Percentiles rank a stretch among this genome's conserved stretches.
Conservation (phyloP, 306 rosid species). For the Rubus parviflorus region DNA sequence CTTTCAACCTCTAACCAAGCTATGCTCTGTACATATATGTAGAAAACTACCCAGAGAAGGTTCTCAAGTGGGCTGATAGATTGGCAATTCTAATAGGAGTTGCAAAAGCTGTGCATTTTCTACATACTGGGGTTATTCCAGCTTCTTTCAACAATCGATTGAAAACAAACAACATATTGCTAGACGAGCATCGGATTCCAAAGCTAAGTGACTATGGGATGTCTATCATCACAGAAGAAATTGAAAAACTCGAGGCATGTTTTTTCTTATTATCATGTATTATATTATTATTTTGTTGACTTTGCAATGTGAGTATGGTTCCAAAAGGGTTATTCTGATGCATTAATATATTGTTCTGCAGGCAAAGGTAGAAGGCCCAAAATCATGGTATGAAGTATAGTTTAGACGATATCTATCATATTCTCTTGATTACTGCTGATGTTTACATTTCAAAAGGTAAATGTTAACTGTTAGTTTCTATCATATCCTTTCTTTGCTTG, state of each 20-base stretch:
- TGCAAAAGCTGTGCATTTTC: constrained; percentile 84
- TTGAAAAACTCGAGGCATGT: constrained; percentile 59
- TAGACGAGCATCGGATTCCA: constrained; percentile 72
- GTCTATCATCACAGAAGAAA: constrained; percentile 59
- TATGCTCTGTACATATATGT: constrained; percentile 20
- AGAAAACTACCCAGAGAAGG: constrained; percentile 60
- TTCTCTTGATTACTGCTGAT: constrained; percentile 2
- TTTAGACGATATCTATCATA: neutral
- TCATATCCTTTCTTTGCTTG: constrained; percentile 21
- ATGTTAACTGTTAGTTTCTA: constrained; percentile 10
- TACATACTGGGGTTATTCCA: constrained; percentile 79
- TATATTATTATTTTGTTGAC: neutral
- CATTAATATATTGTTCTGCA: constrained; percentile 33
- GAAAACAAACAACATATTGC: constrained; percentile 65
- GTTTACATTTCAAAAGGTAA: constrained; percentile 4
- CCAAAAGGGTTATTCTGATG: constrained; percentile 28
- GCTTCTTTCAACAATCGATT: constrained; percentile 68
- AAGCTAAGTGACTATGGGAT: constrained; percentile 88
- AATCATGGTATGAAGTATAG: constrained; percentile 56
- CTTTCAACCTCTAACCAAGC: constrained; percentile 25
- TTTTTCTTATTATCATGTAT: constrained; percentile 10
- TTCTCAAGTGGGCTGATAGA: constrained; percentile 83
- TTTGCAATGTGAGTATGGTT: constrained; percentile 2
- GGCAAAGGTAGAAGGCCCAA: constrained; percentile 57
- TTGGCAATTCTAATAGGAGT: constrained; percentile 73